Evolutionary conservation across 331 rosid genomes (phyloP), one percentile per base, ranked within the genome.

Genomic region (Quercus phellos): DNA sequence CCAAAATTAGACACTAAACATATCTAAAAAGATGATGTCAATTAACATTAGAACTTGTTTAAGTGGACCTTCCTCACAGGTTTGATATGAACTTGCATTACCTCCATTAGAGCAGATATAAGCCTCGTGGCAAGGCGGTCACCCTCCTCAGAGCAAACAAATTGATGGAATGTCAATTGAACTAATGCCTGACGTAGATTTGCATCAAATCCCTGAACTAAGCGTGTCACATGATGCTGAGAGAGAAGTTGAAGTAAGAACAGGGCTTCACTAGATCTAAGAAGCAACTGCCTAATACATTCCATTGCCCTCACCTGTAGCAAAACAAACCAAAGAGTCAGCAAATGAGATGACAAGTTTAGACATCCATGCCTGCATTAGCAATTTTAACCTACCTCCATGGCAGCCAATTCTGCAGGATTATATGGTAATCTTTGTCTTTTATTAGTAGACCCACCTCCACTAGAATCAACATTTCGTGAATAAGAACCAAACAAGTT

Each of bases 391-490:
- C 83, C 78, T 86, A 93, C 99, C 97, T 92, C 99, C 98, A 95
- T 89, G 85, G 99, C 99, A 77, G 99, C 97, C 84, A 95, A 85
- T 78, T 95, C 99, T 50, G 96, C 96, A 18, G 99, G 96, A 87
- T 94, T 90, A 76, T 90, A 94, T 2, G 97, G 99, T 79, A 94
- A 83, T 82, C 97, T 86, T 80, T 87, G 98, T 85, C 97, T 92
- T 82, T 94, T 94, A 85, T 85, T 92, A 76, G 95, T 59, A 27
- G 88, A 61, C 74, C 90, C 91, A 72, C 87, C 83, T 55, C 93
- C 94, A 86, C 82, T 88, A 79, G 94, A 85, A 78, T 91, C 98
- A 78, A 86, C 69, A 80, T 76, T 89, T 71, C 93, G 87, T 35
- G 98, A 85, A 84, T 93, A 83, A 4, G 97, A 82, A 85, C 98